Conservation (phyloP, 495 filamentous ascomycete genomes). For the Schizothecium vesticola region DNA sequence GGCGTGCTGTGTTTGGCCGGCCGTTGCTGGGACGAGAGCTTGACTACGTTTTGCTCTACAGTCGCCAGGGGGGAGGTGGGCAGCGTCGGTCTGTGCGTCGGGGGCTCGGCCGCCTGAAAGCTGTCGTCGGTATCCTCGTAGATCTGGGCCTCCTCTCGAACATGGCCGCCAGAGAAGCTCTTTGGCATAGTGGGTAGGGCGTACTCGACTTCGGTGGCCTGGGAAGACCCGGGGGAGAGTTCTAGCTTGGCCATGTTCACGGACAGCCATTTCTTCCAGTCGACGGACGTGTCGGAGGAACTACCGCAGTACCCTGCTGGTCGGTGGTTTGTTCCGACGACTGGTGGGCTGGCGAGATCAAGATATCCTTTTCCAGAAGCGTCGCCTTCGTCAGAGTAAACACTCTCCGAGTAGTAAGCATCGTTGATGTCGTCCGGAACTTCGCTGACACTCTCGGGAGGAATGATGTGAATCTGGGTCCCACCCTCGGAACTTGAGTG, state of each 20-base stretch:
- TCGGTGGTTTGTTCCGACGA: slow-evolving; percentile 12
- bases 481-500: slow-evolving; percentile 9
- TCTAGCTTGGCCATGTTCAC: slow-evolving; percentile 48
- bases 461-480: slow-evolving; percentile 10
- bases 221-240: slow-evolving; percentile 22
- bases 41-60: slow-evolving; percentile 25
- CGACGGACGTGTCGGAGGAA: slow-evolving; percentile 42
- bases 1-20: slow-evolving; percentile 16
- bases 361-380: background rate
- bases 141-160: slow-evolving; percentile 58
- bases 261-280: slow-evolving; percentile 52
- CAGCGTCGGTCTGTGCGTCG: slow-evolving; percentile 17
- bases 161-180: slow-evolving; percentile 38
- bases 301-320: slow-evolving; percentile 28
- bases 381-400: slow-evolving; percentile 35
- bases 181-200: slow-evolving; percentile 35
- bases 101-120: slow-evolving; percentile 7
- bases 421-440: slow-evolving; percentile 31
- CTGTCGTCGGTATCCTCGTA: slow-evolving; percentile 39
- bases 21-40: slow-evolving; percentile 12
- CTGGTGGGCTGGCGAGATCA: slow-evolving; percentile 5
- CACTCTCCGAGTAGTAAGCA: slow-evolving; percentile 35
- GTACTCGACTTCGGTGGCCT: slow-evolving; percentile 29
- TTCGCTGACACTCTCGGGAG: background rate
- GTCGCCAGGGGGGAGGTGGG: slow-evolving; percentile 17